A percentile compares a stretch with the other conserved stretches of the same genome.
Evolutionary conservation across 108 stramenopile genomes (phyloP).

Genomic region (Pseudonitzschia delicatissima): DNA sequence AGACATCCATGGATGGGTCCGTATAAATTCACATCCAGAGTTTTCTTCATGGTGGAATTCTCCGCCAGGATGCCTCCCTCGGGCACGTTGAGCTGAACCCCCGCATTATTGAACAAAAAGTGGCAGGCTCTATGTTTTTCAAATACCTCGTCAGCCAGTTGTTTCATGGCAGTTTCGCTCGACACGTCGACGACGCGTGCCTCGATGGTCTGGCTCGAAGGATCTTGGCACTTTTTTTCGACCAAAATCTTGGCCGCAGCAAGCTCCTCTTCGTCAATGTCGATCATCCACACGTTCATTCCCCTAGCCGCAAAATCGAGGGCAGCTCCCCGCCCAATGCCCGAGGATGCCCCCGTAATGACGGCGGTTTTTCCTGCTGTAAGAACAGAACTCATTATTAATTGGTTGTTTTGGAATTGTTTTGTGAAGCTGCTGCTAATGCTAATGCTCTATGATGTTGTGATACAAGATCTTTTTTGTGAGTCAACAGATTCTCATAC

Average conservation of each 20-base stretch:
- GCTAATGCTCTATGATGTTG: too few species aligned
- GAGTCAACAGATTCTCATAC: too few species aligned
- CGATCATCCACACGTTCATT: slow-evolving; percentile 56
- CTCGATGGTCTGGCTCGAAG: slow-evolving; percentile 15
- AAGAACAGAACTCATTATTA: too few species aligned
- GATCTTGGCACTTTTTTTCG: background rate
- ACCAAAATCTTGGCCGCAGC: too few species aligned
- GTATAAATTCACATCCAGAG: slow-evolving; percentile 45
- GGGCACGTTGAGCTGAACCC: slow-evolving; percentile 39
- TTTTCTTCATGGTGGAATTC: slow-evolving; percentile 27
- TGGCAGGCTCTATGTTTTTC: slow-evolving; percentile 25
- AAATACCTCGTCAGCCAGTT: slow-evolving; percentile 41
- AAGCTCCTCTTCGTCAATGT: slow-evolving; percentile 46
- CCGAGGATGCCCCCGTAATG: slow-evolving; percentile 41
- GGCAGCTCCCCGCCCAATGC: slow-evolving; percentile 46
- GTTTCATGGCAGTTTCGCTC: slow-evolving; percentile 16
- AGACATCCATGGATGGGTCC: slow-evolving; percentile 58
- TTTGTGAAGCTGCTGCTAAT: too few species aligned
- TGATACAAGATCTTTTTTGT: too few species aligned
- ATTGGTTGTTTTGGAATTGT: too few species aligned
- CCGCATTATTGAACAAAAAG: slow-evolving; percentile 60
- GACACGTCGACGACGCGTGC: slow-evolving; percentile 42
- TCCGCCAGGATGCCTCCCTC: slow-evolving; percentile 50
- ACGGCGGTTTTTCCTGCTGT: slow-evolving; percentile 41
- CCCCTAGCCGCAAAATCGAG: slow-evolving; percentile 38